These are phyloP conservation scores for Carallia pectinifolia DNA, from an alignment of 345 rosid genomes.

Conservation along the genomic window DNA sequence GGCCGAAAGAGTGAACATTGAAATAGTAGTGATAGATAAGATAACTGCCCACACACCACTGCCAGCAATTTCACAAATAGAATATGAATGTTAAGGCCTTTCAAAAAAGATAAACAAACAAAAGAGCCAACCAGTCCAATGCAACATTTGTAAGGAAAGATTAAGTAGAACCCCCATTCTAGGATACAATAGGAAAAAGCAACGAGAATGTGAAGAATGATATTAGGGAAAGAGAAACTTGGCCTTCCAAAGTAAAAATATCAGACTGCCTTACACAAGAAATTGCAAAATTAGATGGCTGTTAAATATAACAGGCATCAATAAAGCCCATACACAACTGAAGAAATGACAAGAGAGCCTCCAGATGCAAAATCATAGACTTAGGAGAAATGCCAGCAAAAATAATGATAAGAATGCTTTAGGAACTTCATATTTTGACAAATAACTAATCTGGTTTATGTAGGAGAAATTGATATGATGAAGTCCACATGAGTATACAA, in stretches of 20 bases:
- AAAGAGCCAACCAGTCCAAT: background rate
- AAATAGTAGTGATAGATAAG: constrained; percentile 53
- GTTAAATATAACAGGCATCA: too few species aligned
- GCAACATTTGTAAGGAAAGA: background rate
- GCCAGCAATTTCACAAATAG: constrained; percentile 46
- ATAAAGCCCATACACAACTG: too few species aligned
- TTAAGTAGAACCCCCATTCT: background rate
- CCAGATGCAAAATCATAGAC: too few species aligned
- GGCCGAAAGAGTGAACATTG: constrained; percentile 66
- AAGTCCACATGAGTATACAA: background rate
- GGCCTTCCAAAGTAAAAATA: too few species aligned
- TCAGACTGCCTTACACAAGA: too few species aligned
- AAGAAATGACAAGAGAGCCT: too few species aligned
- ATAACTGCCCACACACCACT: constrained; percentile 83
- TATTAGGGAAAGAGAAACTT: too few species aligned
- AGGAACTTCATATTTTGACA: too few species aligned
- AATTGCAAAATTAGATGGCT: too few species aligned
- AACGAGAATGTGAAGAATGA: too few species aligned
- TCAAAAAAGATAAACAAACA: background rate
- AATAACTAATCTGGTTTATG: background rate
- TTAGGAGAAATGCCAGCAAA: too few species aligned
- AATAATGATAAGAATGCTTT: too few species aligned
- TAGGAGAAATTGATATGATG: background rate
- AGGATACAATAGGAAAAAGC: background rate
- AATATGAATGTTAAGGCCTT: constrained; percentile 12